Percentiles rank a stretch among this genome's conserved stretches.
phyloP scores from a whole-genome alignment of 306 rosid genomes.

The Arachis stenosperma region DNA sequence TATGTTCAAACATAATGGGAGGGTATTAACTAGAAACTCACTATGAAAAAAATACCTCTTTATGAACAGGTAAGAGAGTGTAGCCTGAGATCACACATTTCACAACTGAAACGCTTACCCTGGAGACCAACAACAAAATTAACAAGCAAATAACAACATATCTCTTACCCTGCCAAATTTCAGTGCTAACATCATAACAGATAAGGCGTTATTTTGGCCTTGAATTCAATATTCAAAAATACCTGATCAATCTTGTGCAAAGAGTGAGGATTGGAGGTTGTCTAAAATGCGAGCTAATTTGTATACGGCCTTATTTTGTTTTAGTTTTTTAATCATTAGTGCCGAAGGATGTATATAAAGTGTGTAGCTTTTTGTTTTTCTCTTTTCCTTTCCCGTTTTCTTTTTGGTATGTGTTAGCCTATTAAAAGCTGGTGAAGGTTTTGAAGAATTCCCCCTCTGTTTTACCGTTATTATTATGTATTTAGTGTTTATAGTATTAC shows the following conservation, averaged over 20 bases:
- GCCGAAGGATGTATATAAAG: conserved; percentile 42
- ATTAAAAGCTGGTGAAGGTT: conserved; percentile 9
- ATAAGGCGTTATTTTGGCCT: conserved; percentile 42
- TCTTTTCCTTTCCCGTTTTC: not conserved
- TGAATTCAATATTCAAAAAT: conserved; percentile 39
- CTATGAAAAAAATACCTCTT: conserved; percentile 18
- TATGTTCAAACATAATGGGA: conserved; percentile 17
- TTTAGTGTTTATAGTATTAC: not conserved
- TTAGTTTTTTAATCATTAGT: not conserved
- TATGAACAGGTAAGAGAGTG: conserved; percentile 72
- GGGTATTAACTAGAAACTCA: conserved; percentile 1
- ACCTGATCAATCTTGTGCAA: conserved; percentile 31
- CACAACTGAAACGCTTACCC: conserved; percentile 61
- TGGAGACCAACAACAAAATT: conserved; percentile 48
- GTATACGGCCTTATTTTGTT: conserved; percentile 45
- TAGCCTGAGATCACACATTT: conserved; percentile 75
- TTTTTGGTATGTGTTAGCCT: not conserved
- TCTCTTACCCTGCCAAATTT: conserved; percentile 44
- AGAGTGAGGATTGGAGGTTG: conserved; percentile 46
- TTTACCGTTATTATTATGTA: not conserved
- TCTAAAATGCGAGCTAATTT: conserved; percentile 46
- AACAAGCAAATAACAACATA: conserved; percentile 45
- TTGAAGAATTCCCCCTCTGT: not conserved
- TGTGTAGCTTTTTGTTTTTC: conserved; percentile 31
- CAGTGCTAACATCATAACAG: conserved; percentile 58